These are phyloP conservation scores for Bocquillonia castaneifolia DNA, from an alignment of 441 rosid species.

Conservation along the genomic window DNA sequence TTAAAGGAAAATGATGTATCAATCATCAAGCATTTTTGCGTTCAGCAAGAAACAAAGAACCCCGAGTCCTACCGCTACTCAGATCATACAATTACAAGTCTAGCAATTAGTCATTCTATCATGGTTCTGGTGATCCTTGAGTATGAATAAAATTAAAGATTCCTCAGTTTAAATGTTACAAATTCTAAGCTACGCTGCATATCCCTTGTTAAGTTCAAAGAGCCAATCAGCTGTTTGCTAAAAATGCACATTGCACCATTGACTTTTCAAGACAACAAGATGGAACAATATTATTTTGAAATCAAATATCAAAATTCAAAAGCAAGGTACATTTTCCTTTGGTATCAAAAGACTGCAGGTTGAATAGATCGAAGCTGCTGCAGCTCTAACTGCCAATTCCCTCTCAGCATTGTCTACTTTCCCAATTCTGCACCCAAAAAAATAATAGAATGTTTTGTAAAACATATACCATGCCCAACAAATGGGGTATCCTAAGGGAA, in stretches of 20 bases:
- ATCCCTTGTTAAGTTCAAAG: conserved; percentile 2
- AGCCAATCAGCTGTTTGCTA: conserved; percentile 10
- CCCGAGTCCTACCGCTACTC: not conserved
- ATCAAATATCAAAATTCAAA: conserved; percentile 23
- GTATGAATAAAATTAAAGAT: not conserved
- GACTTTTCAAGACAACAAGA: conserved; percentile 15
- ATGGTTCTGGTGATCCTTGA: not conserved
- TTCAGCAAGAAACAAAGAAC: not conserved
- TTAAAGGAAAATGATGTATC: no score
- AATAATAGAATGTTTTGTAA: not conserved
- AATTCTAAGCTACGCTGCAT: conserved; percentile 11
- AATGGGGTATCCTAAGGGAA: not conserved
- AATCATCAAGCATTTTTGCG: no score
- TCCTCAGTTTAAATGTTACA: conserved; percentile 15
- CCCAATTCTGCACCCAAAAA: conserved; percentile 41
- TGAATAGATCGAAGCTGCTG: conserved; percentile 94
- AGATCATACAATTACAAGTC: conserved; percentile 2
- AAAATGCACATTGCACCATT: conserved; percentile 2
- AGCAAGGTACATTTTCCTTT: conserved; percentile 62
- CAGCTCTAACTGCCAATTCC: conserved; percentile 72
- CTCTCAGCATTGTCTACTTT: conserved; percentile 39
- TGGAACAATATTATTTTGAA: not conserved
- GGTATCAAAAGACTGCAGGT: conserved; percentile 66
- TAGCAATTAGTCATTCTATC: conserved; percentile 1
- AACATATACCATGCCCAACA: not conserved